A percentile compares a stretch with the other conserved stretches of the same genome.
These are phyloP conservation scores for Isabelozyma gotoi DNA, from an alignment of 805 yeast genomes.

Conservation along the genomic window DNA sequence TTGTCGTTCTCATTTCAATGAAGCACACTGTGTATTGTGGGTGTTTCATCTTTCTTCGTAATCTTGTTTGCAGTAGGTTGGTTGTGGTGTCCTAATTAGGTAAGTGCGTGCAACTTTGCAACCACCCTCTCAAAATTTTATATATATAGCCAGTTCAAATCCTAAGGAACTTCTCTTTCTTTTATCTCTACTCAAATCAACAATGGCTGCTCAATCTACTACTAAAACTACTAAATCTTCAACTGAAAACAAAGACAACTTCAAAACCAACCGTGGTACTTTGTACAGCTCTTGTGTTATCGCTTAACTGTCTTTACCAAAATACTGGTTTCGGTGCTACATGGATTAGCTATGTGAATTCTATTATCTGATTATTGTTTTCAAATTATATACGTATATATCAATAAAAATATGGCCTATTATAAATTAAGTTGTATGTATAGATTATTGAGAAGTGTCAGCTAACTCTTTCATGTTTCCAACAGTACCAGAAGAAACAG, in stretches of 20 bases:
- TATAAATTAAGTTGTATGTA: too few species aligned
- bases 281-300: neutral
- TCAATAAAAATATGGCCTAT: neutral
- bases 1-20: too few species aligned
- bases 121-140: neutral
- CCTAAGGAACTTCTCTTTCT: too few species aligned
- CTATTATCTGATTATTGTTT: too few species aligned
- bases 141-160: neutral
- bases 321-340: too few species aligned
- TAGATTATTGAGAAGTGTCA: conserved; percentile 19
- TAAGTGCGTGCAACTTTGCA: neutral
- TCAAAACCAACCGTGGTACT: neutral
- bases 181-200: neutral
- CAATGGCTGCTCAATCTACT: neutral
- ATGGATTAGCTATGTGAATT: too few species aligned
- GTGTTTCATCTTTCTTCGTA: neutral
- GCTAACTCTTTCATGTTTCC: conserved; percentile 18
- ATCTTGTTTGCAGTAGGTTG: neutral
- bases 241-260: neutral
- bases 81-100: neutral
- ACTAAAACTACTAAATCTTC: neutral
- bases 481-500: conserved; percentile 17
- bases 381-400: neutral
- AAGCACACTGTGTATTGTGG: neutral
- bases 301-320: too few species aligned